Conservation (phyloP, 331 rosid genomes). For the Cucumis variabilis region DNA sequence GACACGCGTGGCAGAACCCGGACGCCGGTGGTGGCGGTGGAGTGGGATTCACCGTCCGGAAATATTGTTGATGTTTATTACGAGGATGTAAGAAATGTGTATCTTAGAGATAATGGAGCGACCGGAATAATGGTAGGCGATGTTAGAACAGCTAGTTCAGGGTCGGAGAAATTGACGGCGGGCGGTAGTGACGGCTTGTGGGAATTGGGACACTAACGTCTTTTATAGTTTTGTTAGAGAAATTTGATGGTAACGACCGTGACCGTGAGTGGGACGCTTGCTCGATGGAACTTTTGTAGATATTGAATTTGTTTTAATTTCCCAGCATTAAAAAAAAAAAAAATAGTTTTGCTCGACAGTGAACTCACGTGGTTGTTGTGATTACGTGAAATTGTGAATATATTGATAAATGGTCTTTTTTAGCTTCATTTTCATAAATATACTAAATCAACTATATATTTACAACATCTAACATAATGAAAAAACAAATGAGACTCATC, state of each 20-base stretch:
- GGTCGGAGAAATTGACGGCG: background rate
- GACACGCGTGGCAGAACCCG: conserved; percentile 21
- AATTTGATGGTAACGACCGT: background rate
- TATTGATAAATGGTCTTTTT: background rate
- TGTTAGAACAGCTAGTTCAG: background rate
- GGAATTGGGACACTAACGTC: background rate
- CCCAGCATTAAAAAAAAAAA: background rate
- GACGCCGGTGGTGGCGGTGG: conserved; percentile 9
- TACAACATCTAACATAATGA: too few species aligned
- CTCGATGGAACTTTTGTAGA: background rate
- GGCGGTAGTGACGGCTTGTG: conserved; percentile 9
- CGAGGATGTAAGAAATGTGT: background rate
- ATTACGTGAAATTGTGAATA: background rate
- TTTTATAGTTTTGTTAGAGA: background rate
- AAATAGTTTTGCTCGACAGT: background rate
- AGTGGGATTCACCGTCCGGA: conserved; percentile 21
- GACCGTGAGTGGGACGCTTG: background rate
- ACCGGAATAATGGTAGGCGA: conserved; percentile 5
- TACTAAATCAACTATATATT: too few species aligned
- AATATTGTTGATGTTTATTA: conserved; percentile 12
- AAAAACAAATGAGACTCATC: too few species aligned
- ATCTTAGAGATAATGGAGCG: background rate
- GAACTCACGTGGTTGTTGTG: background rate
- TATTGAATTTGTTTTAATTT: background rate
- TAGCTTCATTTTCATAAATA: too few species aligned